Evolutionary conservation across 2,329 filamentous ascomycete species (phyloP).

Genomic region (Fusarium kyushuense): DNA sequence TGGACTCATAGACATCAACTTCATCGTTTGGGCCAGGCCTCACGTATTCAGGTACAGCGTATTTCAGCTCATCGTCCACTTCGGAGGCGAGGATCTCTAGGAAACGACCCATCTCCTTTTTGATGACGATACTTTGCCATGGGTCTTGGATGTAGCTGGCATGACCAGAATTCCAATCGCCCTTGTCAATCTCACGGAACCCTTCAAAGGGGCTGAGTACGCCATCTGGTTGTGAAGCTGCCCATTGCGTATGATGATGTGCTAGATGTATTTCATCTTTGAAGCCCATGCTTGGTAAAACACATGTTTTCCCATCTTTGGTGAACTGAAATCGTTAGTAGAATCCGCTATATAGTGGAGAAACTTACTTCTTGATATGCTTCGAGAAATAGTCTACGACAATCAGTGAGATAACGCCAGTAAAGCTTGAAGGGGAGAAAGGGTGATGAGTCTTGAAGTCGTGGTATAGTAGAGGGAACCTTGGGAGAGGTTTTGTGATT

Average conservation of each 20-base stretch:
- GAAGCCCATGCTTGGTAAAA: slow-evolving; percentile 56
- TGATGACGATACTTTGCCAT: slow-evolving; percentile 54
- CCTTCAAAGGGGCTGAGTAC: slow-evolving; percentile 52
- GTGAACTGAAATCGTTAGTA: slow-evolving; percentile 45
- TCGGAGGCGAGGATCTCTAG: slow-evolving; percentile 51
- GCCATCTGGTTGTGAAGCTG: slow-evolving; percentile 55
- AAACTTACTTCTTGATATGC: slow-evolving; percentile 48
- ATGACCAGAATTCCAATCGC: slow-evolving; percentile 55
- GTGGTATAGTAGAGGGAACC: slow-evolving; percentile 18
- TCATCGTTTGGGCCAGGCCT: slow-evolving; percentile 47
- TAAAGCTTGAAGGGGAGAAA: slow-evolving; percentile 18
- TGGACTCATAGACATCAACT: slow-evolving; percentile 47
- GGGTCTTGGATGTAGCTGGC: slow-evolving; percentile 50
- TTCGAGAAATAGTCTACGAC: slow-evolving; percentile 47
- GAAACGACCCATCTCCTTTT: slow-evolving; percentile 52
- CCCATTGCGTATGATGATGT: slow-evolving; percentile 55
- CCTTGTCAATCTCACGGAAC: slow-evolving; percentile 55
- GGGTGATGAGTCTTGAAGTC: neutral
- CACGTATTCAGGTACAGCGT: slow-evolving; percentile 51
- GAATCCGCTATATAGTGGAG: accelerated
- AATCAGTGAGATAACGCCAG: slow-evolving; percentile 48
- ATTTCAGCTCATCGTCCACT: slow-evolving; percentile 52
- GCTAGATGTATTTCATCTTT: slow-evolving; percentile 59
- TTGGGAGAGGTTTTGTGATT: neutral
- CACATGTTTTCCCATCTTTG: slow-evolving; percentile 56